Evolutionary conservation across 768 basidiomycete species (phyloP), one percentile per base, ranked within the genome.

Genomic region (Agaricus blazei): DNA sequence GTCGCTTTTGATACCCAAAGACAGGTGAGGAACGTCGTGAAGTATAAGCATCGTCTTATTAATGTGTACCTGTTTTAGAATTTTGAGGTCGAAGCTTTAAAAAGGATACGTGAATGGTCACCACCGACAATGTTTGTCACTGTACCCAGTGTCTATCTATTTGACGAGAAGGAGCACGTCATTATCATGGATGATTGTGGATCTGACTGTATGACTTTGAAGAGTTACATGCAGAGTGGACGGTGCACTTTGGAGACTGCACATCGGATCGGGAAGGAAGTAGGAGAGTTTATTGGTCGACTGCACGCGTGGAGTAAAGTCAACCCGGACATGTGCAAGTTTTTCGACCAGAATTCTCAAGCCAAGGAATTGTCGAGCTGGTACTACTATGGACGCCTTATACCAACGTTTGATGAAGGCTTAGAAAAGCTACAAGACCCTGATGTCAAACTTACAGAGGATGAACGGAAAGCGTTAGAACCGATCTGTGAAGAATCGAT

Each of bases 151-250:
- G 69, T 87, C 14, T 69, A 78, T 61, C 65, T 72, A 34, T 77
- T 79, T 62, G 85, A 88, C 60, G 64, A 74, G 41, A 68, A 67
- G 27, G 71, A 64, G 8, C 70, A 78, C 57, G 78, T 76, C 12
- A 73, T 87, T 38, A 75, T 88, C 62, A 84, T 87, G 75, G 80
- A 84, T 44, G 86, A 88, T 56, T 75, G 72, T 50, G 85, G 86
- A 3, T 64, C 62, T 29, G 60, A 62, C 19, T 58, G 66, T 24
- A 56, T 69, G 11, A 69, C 71, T 1, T 71, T 83, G 54, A 82
- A 82, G 62, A 67, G 66, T 3, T 70, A 68, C 58, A 63, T 72
- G 63, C 58, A 67, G 38, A 65, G 70, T 31, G 72, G 73, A 36
- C 59, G 56, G 4, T 68, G 69, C 2, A 58, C 71, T 1, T 46